Percentiles rank a stretch among this genome's conserved stretches.
phyloP scores from a whole-genome alignment of 164 flowering plant genomes.

The Stephania yunnanensis region DNA sequence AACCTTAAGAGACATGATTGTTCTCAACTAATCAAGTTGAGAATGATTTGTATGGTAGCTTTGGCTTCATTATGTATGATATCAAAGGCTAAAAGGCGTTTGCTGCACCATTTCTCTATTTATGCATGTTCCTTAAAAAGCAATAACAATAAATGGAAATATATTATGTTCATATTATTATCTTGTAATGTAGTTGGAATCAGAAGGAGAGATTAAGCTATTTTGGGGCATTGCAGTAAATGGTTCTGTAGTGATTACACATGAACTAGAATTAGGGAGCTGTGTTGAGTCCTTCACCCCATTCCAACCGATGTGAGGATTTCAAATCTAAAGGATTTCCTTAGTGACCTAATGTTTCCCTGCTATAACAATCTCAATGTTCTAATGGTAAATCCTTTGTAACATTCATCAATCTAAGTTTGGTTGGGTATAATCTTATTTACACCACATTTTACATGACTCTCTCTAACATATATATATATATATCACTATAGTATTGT shows the following conservation, averaged over 20 bases:
- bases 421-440: background rate
- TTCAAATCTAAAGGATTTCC: background rate
- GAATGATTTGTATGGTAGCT: slow-evolving; percentile 80
- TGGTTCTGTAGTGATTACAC: slow-evolving; percentile 86
- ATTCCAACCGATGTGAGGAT: slow-evolving; percentile 54
- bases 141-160: background rate
- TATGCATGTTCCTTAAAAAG: background rate
- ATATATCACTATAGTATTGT: too few relatives aligned
- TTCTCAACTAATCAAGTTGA: slow-evolving; percentile 93
- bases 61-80: slow-evolving; percentile 79
- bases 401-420: background rate
- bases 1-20: slow-evolving; percentile 76
- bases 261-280: slow-evolving; percentile 62
- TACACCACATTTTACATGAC: too few relatives aligned
- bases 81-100: slow-evolving; percentile 58
- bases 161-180: background rate
- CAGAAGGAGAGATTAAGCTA: slow-evolving; percentile 67
- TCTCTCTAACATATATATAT: too few relatives aligned
- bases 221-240: slow-evolving; percentile 93
- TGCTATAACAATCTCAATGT: background rate
- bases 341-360: background rate
- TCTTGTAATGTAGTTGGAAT: slow-evolving; percentile 32
- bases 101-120: slow-evolving; percentile 39
- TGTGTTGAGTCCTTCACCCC: slow-evolving; percentile 96
- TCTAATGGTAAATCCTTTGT: background rate